A percentile compares a stretch with the other conserved stretches of the same genome.
phyloP scores from a whole-genome alignment of 495 filamentous ascomycete species.

The Apiosordaria backusii region DNA sequence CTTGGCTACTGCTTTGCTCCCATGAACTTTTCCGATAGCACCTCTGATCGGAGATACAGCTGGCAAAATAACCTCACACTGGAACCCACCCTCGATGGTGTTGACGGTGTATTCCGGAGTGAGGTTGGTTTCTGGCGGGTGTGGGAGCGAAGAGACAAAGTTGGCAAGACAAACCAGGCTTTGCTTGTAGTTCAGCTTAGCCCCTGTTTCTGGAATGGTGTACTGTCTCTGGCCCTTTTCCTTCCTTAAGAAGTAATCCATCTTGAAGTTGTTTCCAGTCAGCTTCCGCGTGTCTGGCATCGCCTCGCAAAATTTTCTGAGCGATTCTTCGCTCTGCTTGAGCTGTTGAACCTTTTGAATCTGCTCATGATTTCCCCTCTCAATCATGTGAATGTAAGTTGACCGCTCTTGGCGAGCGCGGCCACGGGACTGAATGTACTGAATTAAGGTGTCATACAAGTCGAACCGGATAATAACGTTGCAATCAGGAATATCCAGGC shows the following conservation, averaged over 20 bases:
- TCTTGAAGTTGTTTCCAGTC: slow-evolving; percentile 55
- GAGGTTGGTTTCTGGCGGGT: slow-evolving; percentile 52
- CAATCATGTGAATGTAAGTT: slow-evolving; percentile 80
- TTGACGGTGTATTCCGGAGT: slow-evolving; percentile 62
- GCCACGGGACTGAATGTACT: slow-evolving; percentile 94
- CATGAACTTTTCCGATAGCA: slow-evolving; percentile 56
- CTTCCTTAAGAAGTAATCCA: slow-evolving; percentile 53
- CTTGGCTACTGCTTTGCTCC: slow-evolving; percentile 76
- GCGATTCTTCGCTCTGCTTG: slow-evolving; percentile 46
- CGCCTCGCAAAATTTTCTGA: slow-evolving; percentile 70
- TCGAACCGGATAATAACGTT: slow-evolving; percentile 88
- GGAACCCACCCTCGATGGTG: slow-evolving; percentile 55
- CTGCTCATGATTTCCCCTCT: slow-evolving; percentile 62
- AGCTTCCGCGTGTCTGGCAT: slow-evolving; percentile 75
- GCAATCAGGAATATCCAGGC: slow-evolving; percentile 93
- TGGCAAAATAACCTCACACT: slow-evolving; percentile 81
- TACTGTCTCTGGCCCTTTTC: slow-evolving; percentile 57
- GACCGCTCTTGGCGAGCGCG: slow-evolving; percentile 75
- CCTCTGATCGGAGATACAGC: slow-evolving; percentile 67
- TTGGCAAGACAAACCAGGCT: slow-evolving; percentile 61
- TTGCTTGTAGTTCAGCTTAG: slow-evolving; percentile 74
- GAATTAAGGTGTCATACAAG: slow-evolving; percentile 86
- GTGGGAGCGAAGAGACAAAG: slow-evolving; percentile 56
- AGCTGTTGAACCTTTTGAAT: slow-evolving; percentile 54
- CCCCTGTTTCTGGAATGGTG: slow-evolving; percentile 64